Evolutionary conservation across 2,329 filamentous ascomycete species (phyloP), one percentile per base, ranked within the genome.

Genomic region (Laburnicola sp.): DNA sequence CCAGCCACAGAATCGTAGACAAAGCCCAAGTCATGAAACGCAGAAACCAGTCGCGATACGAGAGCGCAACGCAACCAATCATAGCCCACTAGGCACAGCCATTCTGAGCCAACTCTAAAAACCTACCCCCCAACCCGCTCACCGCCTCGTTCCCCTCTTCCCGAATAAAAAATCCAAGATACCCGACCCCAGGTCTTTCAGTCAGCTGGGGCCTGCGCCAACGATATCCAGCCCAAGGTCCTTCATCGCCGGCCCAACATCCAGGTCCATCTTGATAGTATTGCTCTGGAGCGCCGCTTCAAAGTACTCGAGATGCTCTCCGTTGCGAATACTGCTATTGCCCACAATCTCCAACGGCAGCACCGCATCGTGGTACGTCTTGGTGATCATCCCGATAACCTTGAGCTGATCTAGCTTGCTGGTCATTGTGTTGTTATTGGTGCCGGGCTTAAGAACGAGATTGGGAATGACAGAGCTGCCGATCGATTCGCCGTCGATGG

Each of bases 381-480:
- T 51, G 8, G 51, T 51, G 27, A 81, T 70, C 10, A 76, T 72
- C 2, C 68, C 58, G 26, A 87, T 63, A 42, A 87, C 73, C 4
- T 74, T 59, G 4, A 66, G 55, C 60, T 86, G 78, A 46, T 81
- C 64, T 59, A 86, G 78, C 52, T 67, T 78, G 57, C 82, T 80
- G 50, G 77, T 78, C 68, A 87, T 79, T 39, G 75, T 65, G 59
- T 81, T 78, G 11, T 70, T 72, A 72, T 87, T 87, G 31, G 66
- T 27, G 50, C 86, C 86, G 2, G 85, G 86, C 30, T 60, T 65
- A 39, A 89, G 78, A 16, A 78, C 56, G 38, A 89, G 73, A 71
- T 87, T 76, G 57, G 82, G 74, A 54, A 89, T 78, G 54, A 77
- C 80, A 6, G 82, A 72, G 35, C 72, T 79, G 45, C 86, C 86